Conservation (phyloP, 805 yeast species). For the Candida pseudoglaebosa region DNA sequence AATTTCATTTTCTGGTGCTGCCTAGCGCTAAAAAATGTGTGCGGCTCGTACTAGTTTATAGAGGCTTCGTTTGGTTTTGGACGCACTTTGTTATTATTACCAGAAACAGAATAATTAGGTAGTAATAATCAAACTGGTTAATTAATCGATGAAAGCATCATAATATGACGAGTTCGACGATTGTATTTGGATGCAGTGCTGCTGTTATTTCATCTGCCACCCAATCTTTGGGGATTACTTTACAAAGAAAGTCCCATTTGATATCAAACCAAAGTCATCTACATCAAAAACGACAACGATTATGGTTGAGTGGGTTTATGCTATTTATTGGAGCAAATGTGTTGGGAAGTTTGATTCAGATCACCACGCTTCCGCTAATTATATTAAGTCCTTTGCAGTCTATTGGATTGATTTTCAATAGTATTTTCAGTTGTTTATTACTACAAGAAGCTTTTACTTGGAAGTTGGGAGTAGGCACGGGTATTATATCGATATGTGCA, state of each 20-base stretch:
- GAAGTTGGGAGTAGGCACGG: slow-evolving; percentile 59
- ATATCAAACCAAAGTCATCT: slow-evolving; percentile 37
- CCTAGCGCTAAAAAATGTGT: too few species aligned
- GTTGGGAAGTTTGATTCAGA: slow-evolving; percentile 78
- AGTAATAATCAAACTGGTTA: not conserved
- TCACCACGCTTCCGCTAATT: slow-evolving; percentile 77
- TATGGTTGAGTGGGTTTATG: slow-evolving; percentile 74
- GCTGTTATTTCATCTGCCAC: slow-evolving; percentile 74
- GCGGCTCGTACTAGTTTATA: not conserved
- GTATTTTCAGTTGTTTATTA: slow-evolving; percentile 60
- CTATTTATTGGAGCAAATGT: slow-evolving; percentile 71
- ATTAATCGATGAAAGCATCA: not conserved
- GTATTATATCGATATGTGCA: slow-evolving; percentile 69
- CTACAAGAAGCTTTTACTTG: slow-evolving; percentile 66
- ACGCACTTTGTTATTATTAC: not conserved
- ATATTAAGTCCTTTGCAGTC: slow-evolving; percentile 81
- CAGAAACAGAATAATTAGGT: not conserved
- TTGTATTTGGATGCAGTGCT: slow-evolving; percentile 56
- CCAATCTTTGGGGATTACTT: slow-evolving; percentile 77
- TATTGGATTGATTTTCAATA: slow-evolving; percentile 82
- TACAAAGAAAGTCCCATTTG: slow-evolving; percentile 76
- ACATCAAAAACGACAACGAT: slow-evolving; percentile 37
- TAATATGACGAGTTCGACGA: slow-evolving; percentile 6
- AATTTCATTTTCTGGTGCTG: too few species aligned
- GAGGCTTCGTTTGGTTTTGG: not conserved